Percentiles rank a stretch among this genome's conserved stretches.
Conservation (phyloP, 345 rosid species). For the Moringa oleifera region DNA sequence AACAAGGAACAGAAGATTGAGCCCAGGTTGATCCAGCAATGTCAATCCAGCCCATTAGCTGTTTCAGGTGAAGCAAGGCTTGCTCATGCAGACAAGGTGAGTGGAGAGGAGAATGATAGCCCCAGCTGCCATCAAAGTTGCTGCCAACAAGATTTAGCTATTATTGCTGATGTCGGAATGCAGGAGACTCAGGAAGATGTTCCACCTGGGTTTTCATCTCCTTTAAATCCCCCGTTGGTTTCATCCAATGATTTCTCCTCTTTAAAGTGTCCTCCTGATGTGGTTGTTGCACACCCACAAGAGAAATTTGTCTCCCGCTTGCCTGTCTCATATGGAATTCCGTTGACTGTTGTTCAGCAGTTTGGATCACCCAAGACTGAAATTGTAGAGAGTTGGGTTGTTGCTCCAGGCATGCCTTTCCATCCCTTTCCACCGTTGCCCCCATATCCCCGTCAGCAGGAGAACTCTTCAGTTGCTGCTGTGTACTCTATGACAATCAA, state of each 20-base stretch:
- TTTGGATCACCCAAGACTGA: constrained; percentile 51
- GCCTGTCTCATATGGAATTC: constrained; percentile 86
- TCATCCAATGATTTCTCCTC: constrained; percentile 24
- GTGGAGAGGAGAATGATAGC: constrained; percentile 14
- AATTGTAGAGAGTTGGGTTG: constrained; percentile 44
- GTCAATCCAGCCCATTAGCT: constrained; percentile 13
- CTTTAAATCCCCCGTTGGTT: constrained; percentile 17
- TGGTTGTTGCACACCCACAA: constrained; percentile 45
- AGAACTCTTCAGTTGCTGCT: constrained; percentile 25
- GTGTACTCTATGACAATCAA: constrained; percentile 15
- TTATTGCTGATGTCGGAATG: constrained; percentile 21
- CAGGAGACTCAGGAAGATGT: constrained; percentile 46
- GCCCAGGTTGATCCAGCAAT: constrained; percentile 21
- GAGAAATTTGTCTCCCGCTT: constrained; percentile 52
- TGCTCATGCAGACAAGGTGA: constrained; percentile 18
- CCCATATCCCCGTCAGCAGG: constrained; percentile 39
- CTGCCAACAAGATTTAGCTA: constrained; percentile 18
- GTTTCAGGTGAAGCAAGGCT: constrained; percentile 9
- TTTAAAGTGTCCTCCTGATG: constrained; percentile 24
- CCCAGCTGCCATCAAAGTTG: constrained; percentile 16
- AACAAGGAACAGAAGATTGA: constrained; percentile 31
- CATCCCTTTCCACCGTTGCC: constrained; percentile 90
- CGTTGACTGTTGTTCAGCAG: constrained; percentile 54
- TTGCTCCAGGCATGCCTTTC: constrained; percentile 87
- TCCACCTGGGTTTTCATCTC: constrained; percentile 90